Evolutionary conservation across 176 grass and related monocot genomes (phyloP).

Genomic region (Neostapfia colusana): DNA sequence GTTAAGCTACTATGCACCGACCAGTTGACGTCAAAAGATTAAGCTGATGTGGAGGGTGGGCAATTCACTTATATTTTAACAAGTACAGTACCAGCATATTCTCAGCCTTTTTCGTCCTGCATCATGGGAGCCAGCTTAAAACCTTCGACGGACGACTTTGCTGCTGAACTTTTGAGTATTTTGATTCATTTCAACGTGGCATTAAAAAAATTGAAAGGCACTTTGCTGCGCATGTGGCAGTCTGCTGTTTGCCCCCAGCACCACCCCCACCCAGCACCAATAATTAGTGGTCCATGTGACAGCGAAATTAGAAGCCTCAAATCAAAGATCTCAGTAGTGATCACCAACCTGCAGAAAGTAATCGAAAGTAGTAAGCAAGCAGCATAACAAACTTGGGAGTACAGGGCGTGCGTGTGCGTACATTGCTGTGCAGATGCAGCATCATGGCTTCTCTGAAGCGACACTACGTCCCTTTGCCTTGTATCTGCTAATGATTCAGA

Average conservation of each 20-base stretch:
- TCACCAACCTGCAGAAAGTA: slow-evolving; percentile 16
- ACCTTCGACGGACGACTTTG: slow-evolving; percentile 36
- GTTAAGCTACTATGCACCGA: too few relatives aligned
- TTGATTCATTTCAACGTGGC: slow-evolving; percentile 15
- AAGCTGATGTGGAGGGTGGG: too few relatives aligned
- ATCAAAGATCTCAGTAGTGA: slow-evolving; percentile 8
- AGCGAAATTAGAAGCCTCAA: not conserved
- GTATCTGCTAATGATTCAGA: slow-evolving; percentile 35
- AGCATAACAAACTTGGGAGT: slow-evolving; percentile 27
- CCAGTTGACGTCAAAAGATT: too few relatives aligned
- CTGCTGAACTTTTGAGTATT: slow-evolving; percentile 22
- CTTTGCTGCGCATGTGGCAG: slow-evolving; percentile 38
- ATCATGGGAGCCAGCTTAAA: slow-evolving; percentile 12
- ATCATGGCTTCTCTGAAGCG: slow-evolving; percentile 25
- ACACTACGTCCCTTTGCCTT: not conserved
- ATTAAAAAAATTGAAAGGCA: not conserved
- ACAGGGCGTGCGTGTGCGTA: slow-evolving; percentile 15
- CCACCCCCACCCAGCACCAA: not conserved
- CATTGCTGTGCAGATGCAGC: not conserved
- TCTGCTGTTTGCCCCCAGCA: not conserved
- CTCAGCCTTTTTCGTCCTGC: not conserved
- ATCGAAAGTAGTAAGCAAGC: slow-evolving; percentile 10
- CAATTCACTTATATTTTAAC: too few relatives aligned
- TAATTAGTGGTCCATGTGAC: slow-evolving; percentile 35
- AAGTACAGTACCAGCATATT: slow-evolving; percentile 1